These are phyloP conservation scores for Papilionanthe hybrid DNA, from an alignment of 116 monocot genomes.

Conservation along the genomic window DNA sequence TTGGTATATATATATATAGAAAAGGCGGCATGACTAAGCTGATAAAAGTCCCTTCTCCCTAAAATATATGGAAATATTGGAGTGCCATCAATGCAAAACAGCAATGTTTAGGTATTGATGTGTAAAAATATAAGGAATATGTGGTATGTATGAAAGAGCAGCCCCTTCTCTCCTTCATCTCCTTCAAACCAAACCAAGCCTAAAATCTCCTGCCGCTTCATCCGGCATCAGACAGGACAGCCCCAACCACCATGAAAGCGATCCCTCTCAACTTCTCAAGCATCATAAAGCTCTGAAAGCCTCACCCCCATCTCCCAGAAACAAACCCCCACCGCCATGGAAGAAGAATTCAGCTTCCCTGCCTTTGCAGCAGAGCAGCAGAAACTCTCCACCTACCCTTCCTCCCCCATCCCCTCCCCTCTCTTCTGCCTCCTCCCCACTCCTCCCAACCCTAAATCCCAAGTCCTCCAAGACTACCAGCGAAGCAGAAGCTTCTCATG, in stretches of 20 bases:
- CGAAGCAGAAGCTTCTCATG: background rate
- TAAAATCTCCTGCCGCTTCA: background rate
- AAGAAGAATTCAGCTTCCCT: constrained; percentile 1
- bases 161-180: too few relatives aligned
- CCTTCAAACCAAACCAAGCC: background rate
- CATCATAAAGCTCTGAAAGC: background rate
- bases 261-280: background rate
- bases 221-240: background rate
- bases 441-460: background rate
- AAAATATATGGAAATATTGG: too few relatives aligned
- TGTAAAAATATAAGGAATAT: too few relatives aligned
- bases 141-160: too few relatives aligned
- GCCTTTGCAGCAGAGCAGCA: background rate
- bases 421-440: background rate
- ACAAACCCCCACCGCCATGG: background rate
- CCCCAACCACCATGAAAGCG: background rate
- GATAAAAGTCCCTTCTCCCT: too few relatives aligned
- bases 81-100: too few relatives aligned
- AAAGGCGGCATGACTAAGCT: too few relatives aligned
- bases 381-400: background rate
- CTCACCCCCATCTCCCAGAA: background rate
- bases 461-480: background rate
- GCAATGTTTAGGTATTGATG: too few relatives aligned
- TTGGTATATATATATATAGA: too few relatives aligned
- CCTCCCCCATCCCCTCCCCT: constrained; percentile 1